phyloP scores from a whole-genome alignment of 768 basidiomycete species.

The Ramaria sp. region DNA sequence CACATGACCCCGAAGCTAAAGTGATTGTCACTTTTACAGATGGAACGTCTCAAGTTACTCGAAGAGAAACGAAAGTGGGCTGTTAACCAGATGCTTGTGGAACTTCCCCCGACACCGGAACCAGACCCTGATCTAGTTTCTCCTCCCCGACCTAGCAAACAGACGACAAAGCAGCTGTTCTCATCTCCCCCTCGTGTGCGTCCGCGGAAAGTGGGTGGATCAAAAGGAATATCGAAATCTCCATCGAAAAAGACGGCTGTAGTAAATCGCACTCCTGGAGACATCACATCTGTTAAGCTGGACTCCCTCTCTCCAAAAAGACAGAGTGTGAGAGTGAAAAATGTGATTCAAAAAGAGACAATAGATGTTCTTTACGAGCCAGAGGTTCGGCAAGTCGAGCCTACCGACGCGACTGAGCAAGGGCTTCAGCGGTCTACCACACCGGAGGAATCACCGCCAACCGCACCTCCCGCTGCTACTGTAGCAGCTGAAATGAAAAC shows the following conservation, averaged over 20 bases:
- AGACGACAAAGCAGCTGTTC: not conserved
- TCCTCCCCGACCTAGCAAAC: conserved; percentile 10
- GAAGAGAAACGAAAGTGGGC: conserved; percentile 68
- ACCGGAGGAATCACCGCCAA: conserved; percentile 35
- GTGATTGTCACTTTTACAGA: conserved; percentile 25
- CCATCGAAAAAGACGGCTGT: not conserved
- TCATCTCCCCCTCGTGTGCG: not conserved
- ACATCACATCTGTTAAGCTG: too few species aligned
- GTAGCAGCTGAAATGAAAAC: conserved; percentile 23
- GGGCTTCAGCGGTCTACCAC: conserved; percentile 22
- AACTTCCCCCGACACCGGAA: conserved; percentile 35
- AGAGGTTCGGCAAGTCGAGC: not conserved
- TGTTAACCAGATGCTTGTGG: conserved; percentile 48
- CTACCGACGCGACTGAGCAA: not conserved
- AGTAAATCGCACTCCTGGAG: not conserved
- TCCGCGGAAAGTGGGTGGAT: not conserved
- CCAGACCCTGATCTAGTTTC: conserved; percentile 16
- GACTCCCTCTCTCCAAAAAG: not conserved
- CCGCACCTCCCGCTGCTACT: conserved; percentile 19
- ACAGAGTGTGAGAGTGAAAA: not conserved
- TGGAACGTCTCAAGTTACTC: conserved; percentile 44
- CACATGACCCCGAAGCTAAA: not conserved
- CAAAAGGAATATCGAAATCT: not conserved
- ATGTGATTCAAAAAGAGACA: not conserved
- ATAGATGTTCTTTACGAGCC: conserved; percentile 1